A percentile compares a stretch with the other conserved stretches of the same genome.
Conservation (phyloP, 768 basidiomycete species). For the Boletus tylopilopsis region DNA sequence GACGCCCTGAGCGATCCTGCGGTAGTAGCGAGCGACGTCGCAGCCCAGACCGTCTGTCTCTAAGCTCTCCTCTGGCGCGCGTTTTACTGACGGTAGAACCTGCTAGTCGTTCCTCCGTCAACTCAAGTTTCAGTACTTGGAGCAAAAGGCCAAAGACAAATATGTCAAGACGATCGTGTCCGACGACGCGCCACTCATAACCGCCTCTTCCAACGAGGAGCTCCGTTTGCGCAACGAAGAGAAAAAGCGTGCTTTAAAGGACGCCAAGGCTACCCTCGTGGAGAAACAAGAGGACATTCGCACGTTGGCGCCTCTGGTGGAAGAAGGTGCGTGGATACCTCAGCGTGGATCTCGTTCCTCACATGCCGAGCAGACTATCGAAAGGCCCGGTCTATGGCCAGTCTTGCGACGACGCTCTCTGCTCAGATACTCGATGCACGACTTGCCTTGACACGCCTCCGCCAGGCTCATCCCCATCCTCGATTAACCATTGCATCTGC, state of each 20-base stretch:
- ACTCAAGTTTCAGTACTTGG: conserved; percentile 85
- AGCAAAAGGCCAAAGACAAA: conserved; percentile 87
- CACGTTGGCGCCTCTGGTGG: conserved; percentile 62
- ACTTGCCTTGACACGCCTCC: conserved; percentile 72
- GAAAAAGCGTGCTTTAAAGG: conserved; percentile 68
- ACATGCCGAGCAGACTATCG: conserved; percentile 47
- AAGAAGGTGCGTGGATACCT: conserved; percentile 47
- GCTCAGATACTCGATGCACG: conserved; percentile 82
- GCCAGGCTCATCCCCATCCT: conserved; percentile 76
- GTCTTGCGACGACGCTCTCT: conserved; percentile 56
- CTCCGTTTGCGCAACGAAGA: conserved; percentile 56
- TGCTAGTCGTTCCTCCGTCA: conserved; percentile 69
- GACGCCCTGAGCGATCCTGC: conserved; percentile 47
- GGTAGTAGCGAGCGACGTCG: conserved; percentile 54
- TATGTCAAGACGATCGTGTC: conserved; percentile 85
- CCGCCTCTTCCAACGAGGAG: conserved; percentile 73
- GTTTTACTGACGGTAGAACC: conserved; percentile 2
- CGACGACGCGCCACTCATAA: conserved; percentile 79
- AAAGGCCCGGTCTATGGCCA: conserved; percentile 48
- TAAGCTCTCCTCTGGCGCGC: not conserved
- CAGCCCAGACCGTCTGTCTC: conserved; percentile 55
- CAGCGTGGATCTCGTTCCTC: not conserved
- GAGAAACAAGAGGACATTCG: conserved; percentile 62
- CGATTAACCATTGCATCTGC: conserved; percentile 76
- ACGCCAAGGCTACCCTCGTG: conserved; percentile 56